Percentiles rank a stretch among this genome's conserved stretches.
Conservation (phyloP, 1,139 yeast species). For the Chernovozyma sophiae-reginae region DNA sequence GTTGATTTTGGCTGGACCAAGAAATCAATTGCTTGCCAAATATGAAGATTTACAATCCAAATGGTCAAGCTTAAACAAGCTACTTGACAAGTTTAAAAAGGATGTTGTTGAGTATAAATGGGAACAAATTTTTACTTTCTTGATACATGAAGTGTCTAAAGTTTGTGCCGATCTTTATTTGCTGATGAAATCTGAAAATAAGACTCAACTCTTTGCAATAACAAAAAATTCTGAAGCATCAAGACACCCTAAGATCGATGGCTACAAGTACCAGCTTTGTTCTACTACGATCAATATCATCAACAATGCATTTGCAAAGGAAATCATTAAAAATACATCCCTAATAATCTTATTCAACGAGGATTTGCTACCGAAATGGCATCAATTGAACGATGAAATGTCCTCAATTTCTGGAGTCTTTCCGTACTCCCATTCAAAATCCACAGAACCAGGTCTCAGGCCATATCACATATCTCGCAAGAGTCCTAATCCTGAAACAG, state of each 20-base stretch:
- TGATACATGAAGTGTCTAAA: constrained; percentile 35
- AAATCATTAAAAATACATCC: constrained; percentile 16
- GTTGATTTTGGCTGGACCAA: constrained; percentile 24
- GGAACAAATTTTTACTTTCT: constrained; percentile 46
- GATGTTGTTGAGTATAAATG: constrained; percentile 54
- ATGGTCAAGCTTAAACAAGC: constrained; percentile 37
- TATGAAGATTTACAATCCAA: constrained; percentile 37
- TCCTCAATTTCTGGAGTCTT: constrained; percentile 3
- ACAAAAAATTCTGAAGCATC: neutral
- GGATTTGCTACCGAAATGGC: constrained; percentile 29
- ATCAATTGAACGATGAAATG: constrained; percentile 21
- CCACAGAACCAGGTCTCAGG: constrained; percentile 2
- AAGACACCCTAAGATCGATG: constrained; percentile 11
- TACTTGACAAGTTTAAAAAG: constrained; percentile 35
- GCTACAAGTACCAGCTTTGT: constrained; percentile 26
- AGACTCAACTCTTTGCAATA: neutral
- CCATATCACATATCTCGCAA: constrained; percentile 3
- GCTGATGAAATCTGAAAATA: constrained; percentile 1
- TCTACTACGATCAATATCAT: constrained; percentile 30
- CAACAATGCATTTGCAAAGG: constrained; percentile 29
- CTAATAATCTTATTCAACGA: constrained; percentile 22
- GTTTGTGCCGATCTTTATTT: constrained; percentile 14
- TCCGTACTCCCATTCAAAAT: neutral
- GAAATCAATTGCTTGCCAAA: constrained; percentile 31
- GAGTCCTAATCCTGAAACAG: constrained; percentile 3